phyloP scores from a whole-genome alignment of 257 asterid genomes.

The Ballota nigra region DNA sequence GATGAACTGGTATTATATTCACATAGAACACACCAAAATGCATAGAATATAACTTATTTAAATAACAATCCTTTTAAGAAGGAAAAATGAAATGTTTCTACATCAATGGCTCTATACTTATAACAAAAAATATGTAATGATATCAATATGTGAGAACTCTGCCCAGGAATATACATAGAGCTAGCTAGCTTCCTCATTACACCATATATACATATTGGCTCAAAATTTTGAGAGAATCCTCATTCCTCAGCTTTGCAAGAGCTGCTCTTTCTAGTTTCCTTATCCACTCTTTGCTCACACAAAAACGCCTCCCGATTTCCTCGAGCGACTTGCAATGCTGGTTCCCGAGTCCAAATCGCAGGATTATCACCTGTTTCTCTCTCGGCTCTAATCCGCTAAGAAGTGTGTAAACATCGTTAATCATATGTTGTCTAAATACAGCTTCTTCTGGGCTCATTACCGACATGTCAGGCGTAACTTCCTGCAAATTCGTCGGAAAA shows the following conservation, averaged over 20 bases:
- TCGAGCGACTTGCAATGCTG: conserved; percentile 59
- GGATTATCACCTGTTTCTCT: conserved; percentile 63
- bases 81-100: conserved; percentile 8
- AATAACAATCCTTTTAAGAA: neutral
- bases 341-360: conserved; percentile 70
- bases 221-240: conserved; percentile 42
- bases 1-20: neutral
- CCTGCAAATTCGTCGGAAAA: conserved; percentile 38
- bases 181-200: conserved; percentile 2
- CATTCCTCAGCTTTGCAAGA: conserved; percentile 51
- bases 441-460: conserved; percentile 53
- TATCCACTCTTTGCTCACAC: conserved; percentile 95
- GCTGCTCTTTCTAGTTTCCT: conserved; percentile 70
- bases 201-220: conserved; percentile 46
- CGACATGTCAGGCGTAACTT: conserved; percentile 58
- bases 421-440: conserved; percentile 50
- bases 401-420: conserved; percentile 43
- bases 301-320: conserved; percentile 63
- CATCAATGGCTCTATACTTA: neutral
- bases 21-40: neutral
- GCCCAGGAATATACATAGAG: neutral
- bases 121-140: neutral
- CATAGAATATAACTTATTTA: neutral
- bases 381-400: conserved; percentile 56
- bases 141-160: neutral